phyloP scores from a whole-genome alignment of 1,139 yeast genomes.

The Yamadazyma pseudoaaseri region DNA sequence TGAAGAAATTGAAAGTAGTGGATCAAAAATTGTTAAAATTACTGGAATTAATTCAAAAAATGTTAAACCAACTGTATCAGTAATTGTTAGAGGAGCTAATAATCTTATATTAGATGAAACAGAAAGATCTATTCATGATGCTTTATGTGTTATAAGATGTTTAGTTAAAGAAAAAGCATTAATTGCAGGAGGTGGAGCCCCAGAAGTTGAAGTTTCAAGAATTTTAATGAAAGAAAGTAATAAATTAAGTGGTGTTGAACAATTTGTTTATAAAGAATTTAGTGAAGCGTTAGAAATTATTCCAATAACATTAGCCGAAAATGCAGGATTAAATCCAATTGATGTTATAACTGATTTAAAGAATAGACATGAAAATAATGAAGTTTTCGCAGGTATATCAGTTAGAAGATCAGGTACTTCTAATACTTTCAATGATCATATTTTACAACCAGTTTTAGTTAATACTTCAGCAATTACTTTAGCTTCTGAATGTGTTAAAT shows the following conservation, averaged over 20 bases:
- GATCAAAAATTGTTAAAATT: conserved; percentile 86
- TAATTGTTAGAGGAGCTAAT: conserved; percentile 94
- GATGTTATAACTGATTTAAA: conserved; percentile 94
- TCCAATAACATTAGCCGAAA: conserved; percentile 96
- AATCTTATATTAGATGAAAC: conserved; percentile 88
- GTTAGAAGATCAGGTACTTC: conserved; percentile 93
- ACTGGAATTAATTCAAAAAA: conserved; percentile 71
- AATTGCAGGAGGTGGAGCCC: conserved; percentile 99
- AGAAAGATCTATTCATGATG: conserved; percentile 96
- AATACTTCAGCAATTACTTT: conserved; percentile 90
- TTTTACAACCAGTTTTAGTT: conserved; percentile 93
- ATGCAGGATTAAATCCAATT: conserved; percentile 94
- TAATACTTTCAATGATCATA: conserved; percentile 90
- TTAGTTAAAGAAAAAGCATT: conserved; percentile 90
- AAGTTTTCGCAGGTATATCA: conserved; percentile 90
- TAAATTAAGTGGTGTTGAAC: conserved; percentile 83
- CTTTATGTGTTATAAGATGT: conserved; percentile 94
- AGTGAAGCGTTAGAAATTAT: conserved; percentile 95
- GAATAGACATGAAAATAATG: conserved; percentile 89
- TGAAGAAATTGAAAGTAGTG: conserved; percentile 90
- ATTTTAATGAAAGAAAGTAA: conserved; percentile 76
- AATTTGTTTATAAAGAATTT: conserved; percentile 92
- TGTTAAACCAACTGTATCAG: conserved; percentile 77
- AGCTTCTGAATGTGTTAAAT: conserved; percentile 95
- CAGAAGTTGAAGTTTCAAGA: conserved; percentile 92